Evolutionary conservation across 2,329 filamentous ascomycete genomes (phyloP), one percentile per base, ranked within the genome.

Genomic region (Penicillium sp.): DNA sequence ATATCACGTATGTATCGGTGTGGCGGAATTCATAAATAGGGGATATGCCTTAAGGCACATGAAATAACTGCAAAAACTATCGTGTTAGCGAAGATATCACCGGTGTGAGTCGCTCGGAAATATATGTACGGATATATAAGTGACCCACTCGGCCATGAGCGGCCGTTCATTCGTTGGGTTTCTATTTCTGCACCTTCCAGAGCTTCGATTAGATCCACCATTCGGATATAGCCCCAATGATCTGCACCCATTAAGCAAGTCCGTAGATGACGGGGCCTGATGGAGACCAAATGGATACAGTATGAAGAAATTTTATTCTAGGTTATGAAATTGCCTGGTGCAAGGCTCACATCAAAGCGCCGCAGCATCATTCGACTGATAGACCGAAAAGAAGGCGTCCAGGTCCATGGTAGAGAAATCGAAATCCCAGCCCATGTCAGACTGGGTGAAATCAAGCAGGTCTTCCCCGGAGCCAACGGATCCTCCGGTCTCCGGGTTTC

Each of bases 341-440:
- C n/a, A 34, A 13, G 28, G 4, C 2, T 3, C 19, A 9, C 19
- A 13, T 54, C 31, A 53, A 35, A 31, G 24, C 12, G 13, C n/a
- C 2, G 54, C 50, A 6, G 50, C 32, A 19, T 59, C 56, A 26
- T 57, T 52, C 6, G 55, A 52, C 6, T 63, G 64, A 50, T 68
- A 61, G 15, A 68, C 52, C 4, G 68, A 70, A 41, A 69, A 64
- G 33, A 70, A 69, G 0, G 65, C 61, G 29, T 69, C 68, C 6
- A 70, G 51, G 43, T 70, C 68, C 66, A 70, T 69, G 1, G 67
- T 69, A 3, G 67, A 69, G 43, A 70, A 69, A 35, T 69, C 65
- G 50, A 70, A 67, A 43, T 69, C 60, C 67, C 67, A 70, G 5
- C 64, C 67, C 61, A 69, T 65, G 43, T 69, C 66, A 2, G 64